Evolutionary conservation across 805 yeast genomes (phyloP), one percentile per base, ranked within the genome.

Genomic region (Kluyveromyces lactis): DNA sequence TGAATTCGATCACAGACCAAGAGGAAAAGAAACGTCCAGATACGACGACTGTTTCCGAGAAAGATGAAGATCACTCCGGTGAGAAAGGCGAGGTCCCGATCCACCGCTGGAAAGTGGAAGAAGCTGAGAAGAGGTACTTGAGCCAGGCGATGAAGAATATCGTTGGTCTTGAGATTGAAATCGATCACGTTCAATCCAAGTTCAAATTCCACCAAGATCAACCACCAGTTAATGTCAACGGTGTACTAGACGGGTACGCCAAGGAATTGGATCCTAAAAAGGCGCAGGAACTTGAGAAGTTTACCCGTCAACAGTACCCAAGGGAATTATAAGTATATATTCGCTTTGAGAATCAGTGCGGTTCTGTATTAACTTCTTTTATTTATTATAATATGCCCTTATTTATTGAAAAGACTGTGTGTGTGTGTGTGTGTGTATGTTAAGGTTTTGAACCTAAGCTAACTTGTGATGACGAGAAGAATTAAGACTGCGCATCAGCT

Each of bases 171-270:
- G 71, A 73, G 49, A 67, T 79, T 40, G 73, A 69, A 42, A 69
- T 79, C 24, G 52, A 51, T 3, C 53, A 60, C 13, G 55, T 66
- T 6, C 72, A 75, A 47, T 71, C 74, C 36, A 76, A 77, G 55
- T 75, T 68, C 60, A 79, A 79, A 53, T 67, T 77, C 45, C 76
- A 74, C 48, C 86, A 79, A 58, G 65, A 68, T 18, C 63, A 55
- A 60, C 49, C 56, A 16, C 49, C 47, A 4, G 55, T 54, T 10
- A 79, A 79, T 47, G 55, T 71, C 7, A 60, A 64, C n/a, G 82
- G 83, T 4, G 73, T 76, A 1, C 49, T 72, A 8, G 53, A 66
- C 0, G 79, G 79, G 1, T 64, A 69, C 45, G 58, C 63, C 18
- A 48, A 55, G 13, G 75, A 71, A 40, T 62, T 51, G 28, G 54